Evolutionary conservation across 371 early-diverging fungal species (phyloP), one percentile per base, ranked within the genome.

Genomic region (Syncephalastrum monosporum): DNA sequence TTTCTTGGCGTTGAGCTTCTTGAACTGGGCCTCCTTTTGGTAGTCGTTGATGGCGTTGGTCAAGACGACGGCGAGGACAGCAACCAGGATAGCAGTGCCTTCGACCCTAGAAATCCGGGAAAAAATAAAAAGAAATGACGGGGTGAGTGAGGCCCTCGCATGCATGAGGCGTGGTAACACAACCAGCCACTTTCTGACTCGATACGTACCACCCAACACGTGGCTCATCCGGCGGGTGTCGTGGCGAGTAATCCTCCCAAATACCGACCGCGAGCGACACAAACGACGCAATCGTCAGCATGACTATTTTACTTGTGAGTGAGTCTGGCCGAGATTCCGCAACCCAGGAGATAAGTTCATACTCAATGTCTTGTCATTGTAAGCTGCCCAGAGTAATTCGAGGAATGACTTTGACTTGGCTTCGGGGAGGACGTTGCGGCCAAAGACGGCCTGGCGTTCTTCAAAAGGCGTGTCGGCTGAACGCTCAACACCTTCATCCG

Each of bases 1-100:
- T 71, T 91, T 93, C 70, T 93, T 94, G 55, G 91, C 90, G 64
- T 90, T 92, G 46, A 98, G 85, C 64, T 89, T 88, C 59, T 92
- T 91, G 80, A 98, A 97, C 75, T 96, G 95, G 50, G 76, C 79
- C 72, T 97, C 97, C 74, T 97, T 96, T 71, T 92, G 88, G 76
- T 91, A 97, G 72, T 99, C 97, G 65, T 97, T 99, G 66, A 94
- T 88, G 29, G 95, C 92, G 52, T 94, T 94, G 51, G 97, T 94
- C 14, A 91, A 76, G 44, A 97, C 84, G 10, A 98, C 96, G 21
- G 94, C 90, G 4, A 93, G 74, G 21, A 98, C 96, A 19, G 95
- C 95, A 7, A 86, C 79, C 29, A 92, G 71, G 67, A 97, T 97
- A 42, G 96, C 94, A 4, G 86, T 84, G 50, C 95, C 96, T 72